phyloP scores from a whole-genome alignment of 768 basidiomycete genomes.

The Leucosporidium scottii region DNA sequence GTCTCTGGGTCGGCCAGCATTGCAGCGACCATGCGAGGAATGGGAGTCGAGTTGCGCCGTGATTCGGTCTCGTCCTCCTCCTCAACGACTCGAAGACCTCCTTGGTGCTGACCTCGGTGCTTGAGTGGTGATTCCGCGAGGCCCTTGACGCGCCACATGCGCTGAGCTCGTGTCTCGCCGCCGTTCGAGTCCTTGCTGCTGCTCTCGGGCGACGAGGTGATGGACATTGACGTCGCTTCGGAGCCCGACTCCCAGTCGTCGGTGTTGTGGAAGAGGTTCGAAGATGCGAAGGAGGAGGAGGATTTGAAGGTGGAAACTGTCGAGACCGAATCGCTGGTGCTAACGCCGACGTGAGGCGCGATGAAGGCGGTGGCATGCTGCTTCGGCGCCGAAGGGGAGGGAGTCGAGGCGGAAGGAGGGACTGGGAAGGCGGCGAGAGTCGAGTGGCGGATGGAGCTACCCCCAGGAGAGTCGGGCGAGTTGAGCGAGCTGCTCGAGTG shows the following conservation, averaged over 20 bases:
- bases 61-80: conserved; percentile 1
- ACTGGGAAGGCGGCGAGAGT: background rate
- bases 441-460: too few relatives aligned
- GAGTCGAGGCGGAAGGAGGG: background rate
- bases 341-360: background rate
- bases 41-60: conserved; percentile 23
- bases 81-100: conserved; percentile 12
- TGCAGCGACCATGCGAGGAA: conserved; percentile 13
- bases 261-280: conserved; percentile 21
- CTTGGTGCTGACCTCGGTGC: background rate
- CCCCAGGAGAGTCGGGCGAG: too few relatives aligned
- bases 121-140: background rate
- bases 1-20: conserved; percentile 24
- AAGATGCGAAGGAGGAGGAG: conserved; percentile 28
- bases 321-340: conserved; percentile 23
- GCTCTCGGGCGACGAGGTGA: conserved; percentile 27
- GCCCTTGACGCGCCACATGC: conserved; percentile 25
- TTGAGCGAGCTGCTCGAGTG: too few relatives aligned
- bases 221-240: conserved; percentile 19
- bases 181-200: conserved; percentile 6
- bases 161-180: conserved; percentile 11
- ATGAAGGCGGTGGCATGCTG: conserved; percentile 9
- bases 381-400: background rate
- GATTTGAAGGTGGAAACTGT: conserved; percentile 23
- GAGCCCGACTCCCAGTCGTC: conserved; percentile 28